Conservation (phyloP, 805 yeast genomes). For the Barnettozyma sp. region DNA sequence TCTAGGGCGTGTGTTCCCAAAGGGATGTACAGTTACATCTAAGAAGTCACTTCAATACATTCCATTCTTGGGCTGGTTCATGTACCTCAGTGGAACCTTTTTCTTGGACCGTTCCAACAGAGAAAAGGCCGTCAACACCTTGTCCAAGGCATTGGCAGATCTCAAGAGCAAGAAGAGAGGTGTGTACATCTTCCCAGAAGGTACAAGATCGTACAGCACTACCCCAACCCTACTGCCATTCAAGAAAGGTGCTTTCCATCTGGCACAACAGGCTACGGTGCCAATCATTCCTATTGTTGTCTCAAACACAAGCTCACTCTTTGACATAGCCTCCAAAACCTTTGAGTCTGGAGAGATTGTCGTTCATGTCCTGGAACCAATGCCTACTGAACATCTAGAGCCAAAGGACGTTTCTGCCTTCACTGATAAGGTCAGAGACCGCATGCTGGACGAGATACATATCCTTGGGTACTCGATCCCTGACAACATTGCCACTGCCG, state of each 20-base stretch:
- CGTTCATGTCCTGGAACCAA: conserved; percentile 76
- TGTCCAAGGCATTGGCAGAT: conserved; percentile 58
- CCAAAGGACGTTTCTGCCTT: conserved; percentile 65
- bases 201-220: conserved; percentile 79
- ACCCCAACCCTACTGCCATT: conserved; percentile 73
- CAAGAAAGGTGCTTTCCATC: conserved; percentile 96
- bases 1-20: conserved; percentile 79
- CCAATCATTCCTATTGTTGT: conserved; percentile 88
- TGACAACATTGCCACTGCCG: conserved; percentile 16
- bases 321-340: conserved; percentile 51
- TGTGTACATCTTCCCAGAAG: conserved; percentile 92
- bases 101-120: conserved; percentile 81
- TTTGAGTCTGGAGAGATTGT: conserved; percentile 73
- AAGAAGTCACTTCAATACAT: conserved; percentile 75
- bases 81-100: conserved; percentile 84
- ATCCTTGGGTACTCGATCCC: conserved; percentile 33
- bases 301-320: conserved; percentile 72
- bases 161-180: conserved; percentile 62
- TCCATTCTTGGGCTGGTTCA: conserved; percentile 96
- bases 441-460: conserved; percentile 43
- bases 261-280: conserved; percentile 86
- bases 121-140: conserved; percentile 65
- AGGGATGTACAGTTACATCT: conserved; percentile 87
- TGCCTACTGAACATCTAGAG: conserved; percentile 61
- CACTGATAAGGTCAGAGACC: conserved; percentile 45